Conservation (phyloP, 345 rosid genomes). For the Eucalyptus tenuipes region DNA sequence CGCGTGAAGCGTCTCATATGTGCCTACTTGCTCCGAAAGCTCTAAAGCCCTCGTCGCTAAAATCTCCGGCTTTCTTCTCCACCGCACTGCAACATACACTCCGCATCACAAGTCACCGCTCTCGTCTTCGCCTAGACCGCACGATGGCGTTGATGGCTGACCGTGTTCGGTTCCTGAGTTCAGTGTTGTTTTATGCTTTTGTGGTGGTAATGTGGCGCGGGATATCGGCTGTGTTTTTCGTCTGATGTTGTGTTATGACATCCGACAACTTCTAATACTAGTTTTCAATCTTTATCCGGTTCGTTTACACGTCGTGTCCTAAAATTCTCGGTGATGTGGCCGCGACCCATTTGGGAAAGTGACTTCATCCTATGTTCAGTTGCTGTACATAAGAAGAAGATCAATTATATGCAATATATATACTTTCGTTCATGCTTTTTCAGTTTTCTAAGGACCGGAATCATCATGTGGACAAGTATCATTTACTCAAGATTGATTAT, state of each 20-base stretch:
- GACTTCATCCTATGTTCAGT: neutral
- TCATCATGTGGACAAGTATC: neutral
- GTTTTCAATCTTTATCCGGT: neutral
- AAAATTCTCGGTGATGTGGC: neutral
- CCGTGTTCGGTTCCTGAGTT: neutral
- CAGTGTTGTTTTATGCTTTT: neutral
- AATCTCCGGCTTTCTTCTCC: neutral
- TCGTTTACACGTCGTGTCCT: neutral
- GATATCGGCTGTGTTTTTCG: neutral
- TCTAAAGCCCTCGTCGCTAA: neutral
- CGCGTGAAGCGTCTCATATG: neutral
- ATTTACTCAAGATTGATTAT: neutral
- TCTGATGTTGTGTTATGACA: neutral
- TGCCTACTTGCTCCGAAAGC: neutral
- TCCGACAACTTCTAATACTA: neutral
- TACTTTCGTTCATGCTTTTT: neutral
- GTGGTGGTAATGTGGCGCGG: neutral
- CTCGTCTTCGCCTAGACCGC: neutral
- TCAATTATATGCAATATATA: neutral
- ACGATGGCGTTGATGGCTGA: neutral
- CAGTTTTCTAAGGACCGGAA: neutral
- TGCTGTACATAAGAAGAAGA: neutral
- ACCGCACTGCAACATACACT: neutral
- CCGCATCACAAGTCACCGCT: neutral
- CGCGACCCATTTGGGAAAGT: neutral